Evolutionary conservation across 768 basidiomycete species (phyloP).

Genomic region (Amanita jacksonii): DNA sequence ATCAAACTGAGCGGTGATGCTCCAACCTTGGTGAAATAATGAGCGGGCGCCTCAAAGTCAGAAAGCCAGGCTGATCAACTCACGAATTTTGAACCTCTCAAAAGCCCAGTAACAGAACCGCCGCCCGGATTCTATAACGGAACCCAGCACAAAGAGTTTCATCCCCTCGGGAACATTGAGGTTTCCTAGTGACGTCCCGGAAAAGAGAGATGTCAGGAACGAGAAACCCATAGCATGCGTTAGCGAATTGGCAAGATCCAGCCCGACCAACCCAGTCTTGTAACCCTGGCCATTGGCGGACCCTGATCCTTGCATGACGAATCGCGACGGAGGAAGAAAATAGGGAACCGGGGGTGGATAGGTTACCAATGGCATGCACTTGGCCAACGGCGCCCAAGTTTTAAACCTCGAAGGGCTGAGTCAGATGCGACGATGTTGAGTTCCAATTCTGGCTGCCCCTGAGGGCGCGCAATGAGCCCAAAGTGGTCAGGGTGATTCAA

Average conservation of each 20-base stretch:
- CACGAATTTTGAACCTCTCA: slow-evolving; percentile 29
- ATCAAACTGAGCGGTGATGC: slow-evolving; percentile 34
- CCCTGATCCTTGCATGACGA: too few species aligned
- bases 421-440: too few species aligned
- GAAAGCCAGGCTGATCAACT: slow-evolving; percentile 10
- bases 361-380: too few species aligned
- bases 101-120: slow-evolving; percentile 21
- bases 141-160: slow-evolving; percentile 25
- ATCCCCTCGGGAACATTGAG: slow-evolving; percentile 18
- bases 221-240: slow-evolving; percentile 28
- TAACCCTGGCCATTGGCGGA: not conserved
- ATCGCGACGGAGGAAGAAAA: too few species aligned
- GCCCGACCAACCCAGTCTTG: not conserved
- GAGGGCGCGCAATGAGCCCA: too few species aligned
- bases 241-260: slow-evolving; percentile 7
- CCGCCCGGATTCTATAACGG: slow-evolving; percentile 29
- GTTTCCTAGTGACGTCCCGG: slow-evolving; percentile 4
- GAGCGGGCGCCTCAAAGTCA: not conserved
- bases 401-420: too few species aligned
- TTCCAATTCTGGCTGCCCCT: too few species aligned
- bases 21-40: slow-evolving; percentile 24
- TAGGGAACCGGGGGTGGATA: too few species aligned
- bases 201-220: slow-evolving; percentile 23
- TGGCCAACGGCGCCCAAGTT: too few species aligned
- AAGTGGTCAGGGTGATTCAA: too few species aligned